phyloP scores from a whole-genome alignment of 2,329 filamentous ascomycete genomes.

The Neonectria sp. region DNA sequence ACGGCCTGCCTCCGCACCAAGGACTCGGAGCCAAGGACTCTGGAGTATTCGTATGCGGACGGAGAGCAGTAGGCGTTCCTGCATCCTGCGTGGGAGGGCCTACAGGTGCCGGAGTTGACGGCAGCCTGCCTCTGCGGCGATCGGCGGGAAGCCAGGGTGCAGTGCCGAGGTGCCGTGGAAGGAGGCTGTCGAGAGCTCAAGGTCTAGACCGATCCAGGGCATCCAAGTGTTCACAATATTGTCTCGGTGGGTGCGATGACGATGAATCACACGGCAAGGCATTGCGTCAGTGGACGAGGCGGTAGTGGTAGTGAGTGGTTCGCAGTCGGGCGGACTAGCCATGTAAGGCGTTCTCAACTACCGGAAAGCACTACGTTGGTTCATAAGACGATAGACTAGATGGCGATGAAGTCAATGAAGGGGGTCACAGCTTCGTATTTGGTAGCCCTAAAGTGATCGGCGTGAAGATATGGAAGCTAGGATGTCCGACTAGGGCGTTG shows the following conservation, averaged over 20 bases:
- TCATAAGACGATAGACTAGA: conserved; percentile 1
- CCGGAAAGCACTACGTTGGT: conserved; percentile 8
- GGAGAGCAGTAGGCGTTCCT: conserved; percentile 5
- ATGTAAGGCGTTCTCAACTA: conserved; percentile 15
- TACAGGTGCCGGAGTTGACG: not conserved
- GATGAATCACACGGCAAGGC: conserved; percentile 20
- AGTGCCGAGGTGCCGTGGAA: not conserved
- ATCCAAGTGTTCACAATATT: not conserved
- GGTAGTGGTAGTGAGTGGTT: not conserved
- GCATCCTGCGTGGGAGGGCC: conserved; percentile 18
- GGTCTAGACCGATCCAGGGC: not conserved
- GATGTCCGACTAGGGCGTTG: not conserved
- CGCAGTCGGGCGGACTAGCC: conserved; percentile 5
- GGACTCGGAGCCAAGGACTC: not conserved
- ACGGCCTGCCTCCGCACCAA: conserved; percentile 2
- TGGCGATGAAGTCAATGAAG: not conserved
- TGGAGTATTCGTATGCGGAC: not conserved
- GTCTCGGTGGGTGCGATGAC: not conserved
- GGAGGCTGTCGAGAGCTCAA: not conserved
- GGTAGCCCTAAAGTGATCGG: conserved; percentile 32
- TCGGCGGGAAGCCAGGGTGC: not conserved
- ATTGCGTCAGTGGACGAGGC: not conserved
- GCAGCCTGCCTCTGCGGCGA: not conserved
- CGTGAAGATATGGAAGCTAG: conserved; percentile 19
- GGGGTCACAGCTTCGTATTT: not conserved